Conservation (phyloP, 2,329 filamentous ascomycete genomes). For the Pezicula rhizophila region DNA sequence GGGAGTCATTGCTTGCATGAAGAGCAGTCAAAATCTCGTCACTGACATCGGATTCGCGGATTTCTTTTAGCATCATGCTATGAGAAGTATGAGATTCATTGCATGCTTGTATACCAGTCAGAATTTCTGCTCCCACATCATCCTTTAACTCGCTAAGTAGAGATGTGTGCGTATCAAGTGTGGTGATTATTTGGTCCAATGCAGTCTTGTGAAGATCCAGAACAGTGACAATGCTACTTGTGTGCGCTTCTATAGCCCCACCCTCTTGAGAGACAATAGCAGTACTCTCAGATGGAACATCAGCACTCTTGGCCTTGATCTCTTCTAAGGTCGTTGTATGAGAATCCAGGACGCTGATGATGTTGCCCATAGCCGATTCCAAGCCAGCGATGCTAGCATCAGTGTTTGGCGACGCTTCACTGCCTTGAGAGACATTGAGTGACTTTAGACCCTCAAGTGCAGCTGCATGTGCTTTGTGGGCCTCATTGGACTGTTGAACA, state of each 20-base stretch:
- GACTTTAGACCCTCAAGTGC: conserved; percentile 12
- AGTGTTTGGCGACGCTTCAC: neutral
- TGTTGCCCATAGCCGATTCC: conserved; percentile 5
- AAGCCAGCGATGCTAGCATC: neutral
- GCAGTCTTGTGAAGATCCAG: neutral
- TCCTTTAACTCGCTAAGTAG: conserved; percentile 24
- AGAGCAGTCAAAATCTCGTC: conserved; percentile 26
- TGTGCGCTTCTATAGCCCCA: conserved; percentile 4
- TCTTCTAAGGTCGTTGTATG: conserved; percentile 13
- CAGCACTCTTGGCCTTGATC: conserved; percentile 6
- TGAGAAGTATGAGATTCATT: conserved; percentile 15
- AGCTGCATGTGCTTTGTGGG: conserved; percentile 17
- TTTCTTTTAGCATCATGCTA: conserved; percentile 15
- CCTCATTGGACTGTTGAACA: conserved; percentile 21
- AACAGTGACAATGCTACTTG: conserved; percentile 8
- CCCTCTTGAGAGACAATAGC: neutral
- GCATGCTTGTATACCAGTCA: conserved; percentile 23
- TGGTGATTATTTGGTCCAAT: conserved; percentile 12
- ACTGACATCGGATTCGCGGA: conserved; percentile 23
- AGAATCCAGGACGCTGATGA: conserved; percentile 8
- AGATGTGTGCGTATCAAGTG: conserved; percentile 15
- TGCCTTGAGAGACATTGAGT: neutral
- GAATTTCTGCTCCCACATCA: conserved; percentile 25
- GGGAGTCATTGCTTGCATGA: conserved; percentile 19
- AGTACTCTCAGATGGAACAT: conserved; percentile 2